Base-by-base conservation (phyloP, 2,329 filamentous ascomycete species). In the Alternaria arborescens region DNA sequence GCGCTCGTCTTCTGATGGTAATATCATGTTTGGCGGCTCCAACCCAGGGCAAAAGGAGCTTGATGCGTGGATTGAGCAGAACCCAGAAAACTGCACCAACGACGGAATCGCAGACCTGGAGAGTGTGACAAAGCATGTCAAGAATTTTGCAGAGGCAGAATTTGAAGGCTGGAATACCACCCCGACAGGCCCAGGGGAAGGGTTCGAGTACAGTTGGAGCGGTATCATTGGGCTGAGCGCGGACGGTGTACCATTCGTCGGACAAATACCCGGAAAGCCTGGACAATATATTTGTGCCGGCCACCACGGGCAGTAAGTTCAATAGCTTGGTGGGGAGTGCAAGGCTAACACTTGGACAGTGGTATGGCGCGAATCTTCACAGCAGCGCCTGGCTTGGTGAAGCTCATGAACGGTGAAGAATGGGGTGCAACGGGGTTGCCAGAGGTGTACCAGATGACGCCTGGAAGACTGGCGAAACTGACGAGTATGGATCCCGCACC, bases 11-110 rank as follows among this genome's bases (percentile, higher is more conserved):
- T 56, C 70, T 3, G 74, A 78, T 44, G 75, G 74, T 10, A 66
- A 71, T 20, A 58, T 77, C 8, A 66, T 78, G 69, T 74, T 78
- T 40, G 74, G 75, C 3, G 75, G 75, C 5, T 72, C 66, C 1
- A 77, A 76, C 42, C 70, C 73, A 28, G 74, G 76, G 2, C 75
- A 77, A 47, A 63, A 66, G 32, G 58, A 69, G 46, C 66, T 78
- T 16, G 71, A 75, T 43, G 59, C 66, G 7, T 78, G 71, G 71
- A 60, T 76, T 10, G 69, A 70, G 22, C 38, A 60, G 30, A 68
- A 77, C 55, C 71, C 75, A 0, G 71, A 71, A n/a, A 55, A 36
- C 32, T 36, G 32, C 32, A 36, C 14, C 32, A 36, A 36, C 12
- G 32, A 66, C 51, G 66, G 73, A 8, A 58, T 78, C 2, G 55